Percentiles rank a stretch among this genome's conserved stretches.
These are phyloP conservation scores for Zygoascus ofunaensis DNA, from an alignment of 805 yeast species.

Conservation along the genomic window DNA sequence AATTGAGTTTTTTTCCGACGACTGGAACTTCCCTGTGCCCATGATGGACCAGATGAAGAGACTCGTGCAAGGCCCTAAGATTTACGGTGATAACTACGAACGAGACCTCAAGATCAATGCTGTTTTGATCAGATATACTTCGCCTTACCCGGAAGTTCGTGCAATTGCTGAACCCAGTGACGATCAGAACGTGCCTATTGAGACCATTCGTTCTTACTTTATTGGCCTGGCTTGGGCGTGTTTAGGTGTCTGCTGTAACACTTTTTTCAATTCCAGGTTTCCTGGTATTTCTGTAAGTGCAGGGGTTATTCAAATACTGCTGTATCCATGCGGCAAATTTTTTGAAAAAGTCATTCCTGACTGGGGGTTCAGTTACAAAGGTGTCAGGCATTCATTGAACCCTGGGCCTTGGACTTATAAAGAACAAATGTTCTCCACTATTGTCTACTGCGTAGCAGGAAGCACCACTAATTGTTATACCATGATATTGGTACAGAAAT, in stretches of 20 bases:
- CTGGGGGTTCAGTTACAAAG: conserved; percentile 33
- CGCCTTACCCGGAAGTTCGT: conserved; percentile 52
- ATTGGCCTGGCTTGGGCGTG: conserved; percentile 35
- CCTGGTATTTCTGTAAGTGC: conserved; percentile 39
- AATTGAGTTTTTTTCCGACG: conserved; percentile 3
- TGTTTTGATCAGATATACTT: conserved; percentile 31
- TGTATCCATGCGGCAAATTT: conserved; percentile 49
- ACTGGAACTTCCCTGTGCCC: conserved; percentile 22
- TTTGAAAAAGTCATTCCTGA: conserved; percentile 37
- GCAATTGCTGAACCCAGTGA: conserved; percentile 46
- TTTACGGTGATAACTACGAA: conserved; percentile 6
- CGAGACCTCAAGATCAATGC: conserved; percentile 28
- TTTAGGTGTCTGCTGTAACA: conserved; percentile 46
- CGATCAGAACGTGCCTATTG: conserved; percentile 37
- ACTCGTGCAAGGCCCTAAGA: conserved; percentile 16
- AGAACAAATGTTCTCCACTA: conserved; percentile 58
- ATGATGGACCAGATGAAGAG: conserved; percentile 25
- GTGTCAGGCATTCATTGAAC: conserved; percentile 36
- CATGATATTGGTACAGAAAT: conserved; percentile 16
- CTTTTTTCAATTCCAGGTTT: conserved; percentile 47
- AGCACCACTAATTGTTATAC: conserved; percentile 10
- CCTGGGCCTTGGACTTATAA: conserved; percentile 57
- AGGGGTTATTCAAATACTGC: conserved; percentile 34
- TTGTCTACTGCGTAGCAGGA: conserved; percentile 6
- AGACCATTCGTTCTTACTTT: conserved; percentile 41